Evolutionary conservation across 257 asterid species (phyloP).

Genomic region (Nicotiana paniculata): DNA sequence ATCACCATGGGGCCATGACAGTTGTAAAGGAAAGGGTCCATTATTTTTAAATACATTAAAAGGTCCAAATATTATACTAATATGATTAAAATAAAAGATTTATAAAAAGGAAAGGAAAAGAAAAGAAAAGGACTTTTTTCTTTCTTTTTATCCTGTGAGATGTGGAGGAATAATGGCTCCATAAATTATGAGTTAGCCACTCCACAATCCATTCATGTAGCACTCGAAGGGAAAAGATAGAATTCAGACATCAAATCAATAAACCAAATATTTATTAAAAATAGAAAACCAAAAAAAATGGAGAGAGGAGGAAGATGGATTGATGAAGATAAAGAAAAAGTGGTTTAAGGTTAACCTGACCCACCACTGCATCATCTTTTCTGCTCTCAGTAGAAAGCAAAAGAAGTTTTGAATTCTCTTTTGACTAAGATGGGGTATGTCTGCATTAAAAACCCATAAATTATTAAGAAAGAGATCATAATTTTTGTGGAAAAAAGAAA

Average conservation of each 20-base stretch:
- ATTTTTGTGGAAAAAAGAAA: too few species aligned
- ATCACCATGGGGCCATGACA: slow-evolving; percentile 28
- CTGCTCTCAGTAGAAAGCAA: background rate
- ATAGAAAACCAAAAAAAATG: background rate
- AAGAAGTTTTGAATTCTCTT: background rate
- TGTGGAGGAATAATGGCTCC: slow-evolving; percentile 10
- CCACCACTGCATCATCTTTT: slow-evolving; percentile 17
- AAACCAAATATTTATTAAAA: background rate
- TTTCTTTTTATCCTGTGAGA: background rate
- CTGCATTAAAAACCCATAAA: background rate
- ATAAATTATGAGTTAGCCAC: background rate
- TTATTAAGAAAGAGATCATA: background rate
- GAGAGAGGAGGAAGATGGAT: background rate
- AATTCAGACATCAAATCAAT: slow-evolving; percentile 1
- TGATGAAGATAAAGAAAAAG: slow-evolving; percentile 34
- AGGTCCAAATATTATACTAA: background rate
- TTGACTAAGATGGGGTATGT: background rate
- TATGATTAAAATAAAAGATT: background rate
- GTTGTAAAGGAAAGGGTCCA: slow-evolving; percentile 18
- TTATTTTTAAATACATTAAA: background rate
- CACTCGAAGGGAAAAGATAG: background rate
- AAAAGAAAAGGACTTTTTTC: slow-evolving; percentile 7
- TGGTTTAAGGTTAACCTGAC: slow-evolving; percentile 25
- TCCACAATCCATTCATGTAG: slow-evolving; percentile 2
- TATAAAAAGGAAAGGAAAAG: background rate